Percentiles rank a stretch among this genome's conserved stretches.
Evolutionary conservation across 495 filamentous ascomycete genomes (phyloP).

Genomic region (Aspergillus bridgeri): DNA sequence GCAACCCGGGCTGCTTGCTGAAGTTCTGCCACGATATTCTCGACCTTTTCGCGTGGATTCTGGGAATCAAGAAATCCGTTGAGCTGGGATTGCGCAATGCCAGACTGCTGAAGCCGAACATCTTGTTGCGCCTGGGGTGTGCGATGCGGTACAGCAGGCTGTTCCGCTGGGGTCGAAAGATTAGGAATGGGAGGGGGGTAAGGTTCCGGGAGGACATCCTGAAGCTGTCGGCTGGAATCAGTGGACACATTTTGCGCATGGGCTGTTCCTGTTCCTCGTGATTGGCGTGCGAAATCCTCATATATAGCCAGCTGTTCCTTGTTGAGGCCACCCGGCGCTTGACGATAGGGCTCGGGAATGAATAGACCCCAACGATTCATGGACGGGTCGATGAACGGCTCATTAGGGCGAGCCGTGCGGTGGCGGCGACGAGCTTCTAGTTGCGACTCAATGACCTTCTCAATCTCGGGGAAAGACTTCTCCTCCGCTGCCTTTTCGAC

Average conservation of each 20-base stretch:
- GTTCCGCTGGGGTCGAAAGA: conserved; percentile 76
- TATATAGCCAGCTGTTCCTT: conserved; percentile 92
- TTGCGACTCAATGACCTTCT: conserved; percentile 78
- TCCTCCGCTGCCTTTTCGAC: conserved; percentile 94
- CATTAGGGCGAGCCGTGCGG: conserved; percentile 63
- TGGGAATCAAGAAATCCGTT: conserved; percentile 66
- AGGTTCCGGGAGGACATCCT: conserved; percentile 79
- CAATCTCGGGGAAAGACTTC: conserved; percentile 88
- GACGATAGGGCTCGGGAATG: conserved; percentile 86
- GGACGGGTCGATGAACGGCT: conserved; percentile 75
- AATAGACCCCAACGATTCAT: conserved; percentile 83
- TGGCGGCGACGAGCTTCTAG: conserved; percentile 72
- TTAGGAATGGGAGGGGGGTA: conserved; percentile 67
- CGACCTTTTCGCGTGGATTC: conserved; percentile 59
- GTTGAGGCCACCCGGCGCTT: conserved; percentile 77
- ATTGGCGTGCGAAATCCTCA: conserved; percentile 86
- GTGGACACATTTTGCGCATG: conserved; percentile 56
- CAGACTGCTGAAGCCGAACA: conserved; percentile 43
- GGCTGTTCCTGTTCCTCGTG: conserved; percentile 52
- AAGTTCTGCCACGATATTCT: conserved; percentile 68
- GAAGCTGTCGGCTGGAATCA: conserved; percentile 57
- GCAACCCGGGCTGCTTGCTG: conserved; percentile 60
- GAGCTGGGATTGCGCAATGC: conserved; percentile 50
- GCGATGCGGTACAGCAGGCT: conserved; percentile 69
- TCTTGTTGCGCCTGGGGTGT: conserved; percentile 63